Evolutionary conservation across 805 yeast genomes (phyloP).

Genomic region (Pichia ethanolica): DNA sequence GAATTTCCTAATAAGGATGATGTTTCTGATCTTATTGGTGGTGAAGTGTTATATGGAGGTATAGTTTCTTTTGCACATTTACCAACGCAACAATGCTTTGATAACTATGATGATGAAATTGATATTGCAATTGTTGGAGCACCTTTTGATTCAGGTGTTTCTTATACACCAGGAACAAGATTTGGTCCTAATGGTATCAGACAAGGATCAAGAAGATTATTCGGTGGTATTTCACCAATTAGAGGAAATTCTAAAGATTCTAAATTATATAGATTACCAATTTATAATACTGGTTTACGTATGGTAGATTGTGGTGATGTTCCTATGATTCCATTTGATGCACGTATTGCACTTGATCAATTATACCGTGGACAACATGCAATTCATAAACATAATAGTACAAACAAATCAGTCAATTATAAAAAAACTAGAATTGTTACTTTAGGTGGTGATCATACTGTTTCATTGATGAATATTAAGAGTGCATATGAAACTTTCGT

Average conservation of each 20-base stretch:
- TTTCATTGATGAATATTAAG: slow-evolving; percentile 43
- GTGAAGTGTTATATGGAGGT: slow-evolving; percentile 36
- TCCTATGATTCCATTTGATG: slow-evolving; percentile 55
- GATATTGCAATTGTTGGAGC: slow-evolving; percentile 56
- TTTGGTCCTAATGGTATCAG: slow-evolving; percentile 50
- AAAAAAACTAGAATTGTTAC: slow-evolving; percentile 35
- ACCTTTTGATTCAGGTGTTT: slow-evolving; percentile 51
- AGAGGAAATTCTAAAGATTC: slow-evolving; percentile 30
- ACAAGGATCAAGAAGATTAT: slow-evolving; percentile 36
- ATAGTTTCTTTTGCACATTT: slow-evolving; percentile 49
- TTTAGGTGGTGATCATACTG: slow-evolving; percentile 57
- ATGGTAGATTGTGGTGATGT: slow-evolving; percentile 56
- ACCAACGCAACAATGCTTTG: slow-evolving; percentile 42
- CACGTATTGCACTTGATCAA: slow-evolving; percentile 48
- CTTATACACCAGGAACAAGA: slow-evolving; percentile 51
- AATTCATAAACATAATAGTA: slow-evolving; percentile 32
- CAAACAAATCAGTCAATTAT: slow-evolving; percentile 15
- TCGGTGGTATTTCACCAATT: slow-evolving; percentile 35
- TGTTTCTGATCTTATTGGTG: slow-evolving; percentile 24
- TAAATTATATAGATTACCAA: slow-evolving; percentile 31
- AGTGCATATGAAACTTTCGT: slow-evolving; percentile 44
- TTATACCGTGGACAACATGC: slow-evolving; percentile 46
- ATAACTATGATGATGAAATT: slow-evolving; percentile 29
- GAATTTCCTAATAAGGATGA: slow-evolving; percentile 31
- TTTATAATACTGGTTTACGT: slow-evolving; percentile 34